Evolutionary conservation across 164 flowering plant genomes (phyloP).

Genomic region (Vitis rotundifolia): DNA sequence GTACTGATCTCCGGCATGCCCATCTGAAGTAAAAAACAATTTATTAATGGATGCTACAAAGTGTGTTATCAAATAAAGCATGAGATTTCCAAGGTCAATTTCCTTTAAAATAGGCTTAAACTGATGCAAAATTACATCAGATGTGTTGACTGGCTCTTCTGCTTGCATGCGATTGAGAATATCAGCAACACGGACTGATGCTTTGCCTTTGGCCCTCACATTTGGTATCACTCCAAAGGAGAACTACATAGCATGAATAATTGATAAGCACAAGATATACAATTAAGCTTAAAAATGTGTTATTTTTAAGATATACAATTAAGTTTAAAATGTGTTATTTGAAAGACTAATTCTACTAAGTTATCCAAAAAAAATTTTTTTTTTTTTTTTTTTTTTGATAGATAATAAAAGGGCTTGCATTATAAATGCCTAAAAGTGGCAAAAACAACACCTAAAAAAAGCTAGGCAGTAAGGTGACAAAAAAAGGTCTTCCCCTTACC

Average conservation of each 20-base stretch:
- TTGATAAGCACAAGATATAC: neutral
- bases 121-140: conserved; percentile 54
- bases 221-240: conserved; percentile 85
- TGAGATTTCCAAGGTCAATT: neutral
- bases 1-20: conserved; percentile 82
- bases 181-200: conserved; percentile 83
- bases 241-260: conserved; percentile 42
- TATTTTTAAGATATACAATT: neutral
- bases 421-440: too few relatives aligned
- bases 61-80: neutral
- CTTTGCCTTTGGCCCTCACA: conserved; percentile 95
- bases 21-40: conserved; percentile 45
- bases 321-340: neutral
- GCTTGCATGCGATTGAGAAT: conserved; percentile 80
- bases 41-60: conserved; percentile 2
- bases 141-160: conserved; percentile 78
- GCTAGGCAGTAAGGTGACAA: too few relatives aligned
- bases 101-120: neutral
- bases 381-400: too few relatives aligned
- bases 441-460: too few relatives aligned
- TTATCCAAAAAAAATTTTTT: neutral
- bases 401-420: too few relatives aligned
- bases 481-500: too few relatives aligned
- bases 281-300: too few relatives aligned
- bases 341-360: neutral